phyloP scores from a whole-genome alignment of 176 grass and related monocot genomes.

The maize (Zea mays) region DNA sequence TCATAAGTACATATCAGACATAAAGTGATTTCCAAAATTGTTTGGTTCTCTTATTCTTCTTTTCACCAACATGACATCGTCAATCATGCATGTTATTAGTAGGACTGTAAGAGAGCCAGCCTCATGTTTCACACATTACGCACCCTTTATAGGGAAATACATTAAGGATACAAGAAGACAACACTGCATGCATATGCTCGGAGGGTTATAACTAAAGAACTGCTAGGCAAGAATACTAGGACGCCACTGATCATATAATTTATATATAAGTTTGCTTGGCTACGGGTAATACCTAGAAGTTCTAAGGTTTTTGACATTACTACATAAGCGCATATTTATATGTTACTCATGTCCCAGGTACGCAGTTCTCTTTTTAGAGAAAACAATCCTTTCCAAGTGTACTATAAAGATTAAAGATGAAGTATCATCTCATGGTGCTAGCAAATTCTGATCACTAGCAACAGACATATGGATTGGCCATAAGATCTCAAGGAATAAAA shows the following conservation, averaged over 20 bases:
- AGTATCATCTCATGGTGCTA: slow-evolving; percentile 9
- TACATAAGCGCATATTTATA: background rate
- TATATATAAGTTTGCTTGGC: background rate
- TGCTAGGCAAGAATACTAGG: background rate
- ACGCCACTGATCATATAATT: background rate
- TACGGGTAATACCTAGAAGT: background rate
- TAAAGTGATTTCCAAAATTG: background rate
- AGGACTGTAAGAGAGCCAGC: background rate
- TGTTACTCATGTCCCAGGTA: background rate
- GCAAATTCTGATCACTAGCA: background rate
- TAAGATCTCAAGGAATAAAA: slow-evolving; percentile 12
- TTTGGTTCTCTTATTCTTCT: slow-evolving; percentile 11
- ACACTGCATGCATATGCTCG: background rate
- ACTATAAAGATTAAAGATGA: background rate
- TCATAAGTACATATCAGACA: background rate
- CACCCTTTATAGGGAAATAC: background rate
- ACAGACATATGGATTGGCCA: background rate
- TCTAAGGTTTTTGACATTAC: background rate
- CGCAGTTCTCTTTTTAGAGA: slow-evolving; percentile 17
- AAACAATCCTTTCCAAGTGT: background rate
- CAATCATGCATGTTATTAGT: background rate
- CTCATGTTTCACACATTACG: background rate
- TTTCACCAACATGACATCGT: background rate
- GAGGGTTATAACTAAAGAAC: background rate
- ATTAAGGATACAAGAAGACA: background rate